phyloP scores from a whole-genome alignment of 768 basidiomycete species.

The Podaxis mareebaensis region DNA sequence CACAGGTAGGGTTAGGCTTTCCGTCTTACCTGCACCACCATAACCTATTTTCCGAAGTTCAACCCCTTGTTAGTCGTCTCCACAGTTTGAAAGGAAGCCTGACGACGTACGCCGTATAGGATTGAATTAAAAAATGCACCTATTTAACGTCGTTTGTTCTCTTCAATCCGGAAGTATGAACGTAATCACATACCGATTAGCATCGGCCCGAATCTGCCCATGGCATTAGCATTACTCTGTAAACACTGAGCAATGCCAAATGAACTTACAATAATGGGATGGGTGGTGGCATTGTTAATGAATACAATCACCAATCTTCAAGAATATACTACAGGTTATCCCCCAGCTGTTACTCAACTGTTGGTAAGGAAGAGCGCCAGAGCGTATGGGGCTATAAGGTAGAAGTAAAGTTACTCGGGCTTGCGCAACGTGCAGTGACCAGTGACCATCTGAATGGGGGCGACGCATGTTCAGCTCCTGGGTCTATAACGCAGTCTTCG shows the following conservation, averaged over 20 bases:
- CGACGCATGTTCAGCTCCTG: background rate
- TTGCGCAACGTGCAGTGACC: background rate
- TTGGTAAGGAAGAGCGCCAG: background rate
- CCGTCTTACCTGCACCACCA: conserved; percentile 27
- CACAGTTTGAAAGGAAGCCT: background rate
- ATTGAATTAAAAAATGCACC: conserved; percentile 35
- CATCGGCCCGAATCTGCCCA: conserved; percentile 21
- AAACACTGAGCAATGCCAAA: background rate
- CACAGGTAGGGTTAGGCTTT: background rate
- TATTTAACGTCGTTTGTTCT: background rate
- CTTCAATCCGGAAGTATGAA: background rate
- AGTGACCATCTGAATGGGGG: no score
- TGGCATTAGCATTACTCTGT: background rate
- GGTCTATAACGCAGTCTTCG: background rate
- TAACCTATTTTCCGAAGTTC: conserved; percentile 21
- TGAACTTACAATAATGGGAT: conserved; percentile 16
- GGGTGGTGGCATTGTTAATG: conserved; percentile 5
- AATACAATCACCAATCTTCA: background rate
- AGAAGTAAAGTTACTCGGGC: background rate
- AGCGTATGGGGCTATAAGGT: background rate
- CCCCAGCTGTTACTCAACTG: background rate
- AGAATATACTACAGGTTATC: background rate
- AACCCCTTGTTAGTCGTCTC: background rate
- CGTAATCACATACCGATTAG: conserved; percentile 16
- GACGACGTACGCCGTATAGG: conserved; percentile 32